Percentiles rank a stretch among this genome's conserved stretches.
These are phyloP conservation scores for Termitomyces eurrhizus DNA, from an alignment of 768 basidiomycete genomes.

Conservation along the genomic window DNA sequence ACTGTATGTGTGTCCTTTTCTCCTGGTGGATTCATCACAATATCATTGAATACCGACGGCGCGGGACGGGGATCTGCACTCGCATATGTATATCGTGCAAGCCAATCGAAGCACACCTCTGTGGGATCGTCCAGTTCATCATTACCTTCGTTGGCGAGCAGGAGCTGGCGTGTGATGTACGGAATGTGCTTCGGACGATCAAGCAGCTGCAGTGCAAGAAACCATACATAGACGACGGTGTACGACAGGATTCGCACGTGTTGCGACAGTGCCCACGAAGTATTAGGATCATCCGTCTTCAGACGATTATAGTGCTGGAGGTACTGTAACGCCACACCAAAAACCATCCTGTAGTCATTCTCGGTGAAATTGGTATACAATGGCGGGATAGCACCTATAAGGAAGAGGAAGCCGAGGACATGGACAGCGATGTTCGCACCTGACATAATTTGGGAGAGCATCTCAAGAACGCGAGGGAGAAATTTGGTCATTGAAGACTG, in stretches of 20 bases:
- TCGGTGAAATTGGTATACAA: conserved; percentile 91
- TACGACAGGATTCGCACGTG: conserved; percentile 89
- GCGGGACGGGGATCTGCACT: conserved; percentile 91
- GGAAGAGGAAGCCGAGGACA: conserved; percentile 86
- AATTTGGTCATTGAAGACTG: conserved; percentile 76
- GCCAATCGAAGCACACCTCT: conserved; percentile 97
- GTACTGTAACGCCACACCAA: conserved; percentile 91
- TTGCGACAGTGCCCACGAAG: conserved; percentile 86
- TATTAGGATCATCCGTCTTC: conserved; percentile 42
- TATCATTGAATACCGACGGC: conserved; percentile 70
- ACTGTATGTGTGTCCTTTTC: conserved; percentile 33
- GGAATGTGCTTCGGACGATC: conserved; percentile 79
- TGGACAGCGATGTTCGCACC: conserved; percentile 93
- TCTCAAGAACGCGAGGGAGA: conserved; percentile 77
- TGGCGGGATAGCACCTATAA: conserved; percentile 75
- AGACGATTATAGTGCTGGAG: conserved; percentile 82
- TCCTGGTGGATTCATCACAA: conserved; percentile 60
- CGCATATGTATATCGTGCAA: conserved; percentile 90
- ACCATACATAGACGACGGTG: conserved; percentile 93
- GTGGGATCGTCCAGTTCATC: conserved; percentile 80
- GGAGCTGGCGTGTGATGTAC: conserved; percentile 82
- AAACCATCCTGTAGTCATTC: conserved; percentile 87
- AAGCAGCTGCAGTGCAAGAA: conserved; percentile 77
- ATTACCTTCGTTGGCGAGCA: conserved; percentile 79
- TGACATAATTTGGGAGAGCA: conserved; percentile 91